These are phyloP conservation scores for Simplicillium sp. DNA, from an alignment of 2,329 filamentous ascomycete species.

Conservation along the genomic window DNA sequence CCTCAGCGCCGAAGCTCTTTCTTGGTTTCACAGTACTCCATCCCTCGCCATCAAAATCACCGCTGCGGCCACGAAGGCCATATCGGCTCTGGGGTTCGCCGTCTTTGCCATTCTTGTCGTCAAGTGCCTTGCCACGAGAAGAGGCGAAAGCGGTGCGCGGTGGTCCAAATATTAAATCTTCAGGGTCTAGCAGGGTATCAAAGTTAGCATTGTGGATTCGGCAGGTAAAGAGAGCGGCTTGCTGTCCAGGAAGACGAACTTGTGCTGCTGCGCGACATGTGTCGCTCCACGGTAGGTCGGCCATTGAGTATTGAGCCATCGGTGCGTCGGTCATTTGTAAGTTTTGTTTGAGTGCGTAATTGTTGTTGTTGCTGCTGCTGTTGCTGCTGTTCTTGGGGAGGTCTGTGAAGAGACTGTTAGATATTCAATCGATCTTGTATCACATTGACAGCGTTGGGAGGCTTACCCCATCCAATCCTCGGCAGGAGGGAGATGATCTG, in stretches of 20 bases:
- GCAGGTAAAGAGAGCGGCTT: not conserved
- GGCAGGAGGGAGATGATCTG: conserved; percentile 66
- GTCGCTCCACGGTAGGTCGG: conserved; percentile 41
- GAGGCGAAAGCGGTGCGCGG: conserved; percentile 78
- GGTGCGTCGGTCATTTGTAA: conserved; percentile 32
- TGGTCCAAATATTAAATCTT: conserved; percentile 79
- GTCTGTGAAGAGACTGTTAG: no score
- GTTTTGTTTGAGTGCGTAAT: conserved; percentile 34
- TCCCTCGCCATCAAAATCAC: conserved; percentile 45
- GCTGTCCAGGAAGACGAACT: conserved; percentile 32
- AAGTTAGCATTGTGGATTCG: conserved; percentile 5
- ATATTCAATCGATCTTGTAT: no score
- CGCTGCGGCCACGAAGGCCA: conserved; percentile 43
- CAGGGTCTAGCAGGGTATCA: conserved; percentile 41
- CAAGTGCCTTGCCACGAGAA: conserved; percentile 48
- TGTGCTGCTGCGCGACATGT: conserved; percentile 44
- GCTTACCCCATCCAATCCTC: conserved; percentile 96
- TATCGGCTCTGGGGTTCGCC: conserved; percentile 47
- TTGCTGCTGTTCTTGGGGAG: conserved; percentile 15
- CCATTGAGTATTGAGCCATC: conserved; percentile 33
- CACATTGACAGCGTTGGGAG: conserved; percentile 2
- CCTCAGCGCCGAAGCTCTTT: conserved; percentile 64
- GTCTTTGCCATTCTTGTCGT: conserved; percentile 46
- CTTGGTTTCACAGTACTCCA: conserved; percentile 68
- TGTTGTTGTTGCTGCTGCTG: conserved; percentile 36